Conservation (phyloP, 208 protist species). For the Crithidia expoeki region DNA sequence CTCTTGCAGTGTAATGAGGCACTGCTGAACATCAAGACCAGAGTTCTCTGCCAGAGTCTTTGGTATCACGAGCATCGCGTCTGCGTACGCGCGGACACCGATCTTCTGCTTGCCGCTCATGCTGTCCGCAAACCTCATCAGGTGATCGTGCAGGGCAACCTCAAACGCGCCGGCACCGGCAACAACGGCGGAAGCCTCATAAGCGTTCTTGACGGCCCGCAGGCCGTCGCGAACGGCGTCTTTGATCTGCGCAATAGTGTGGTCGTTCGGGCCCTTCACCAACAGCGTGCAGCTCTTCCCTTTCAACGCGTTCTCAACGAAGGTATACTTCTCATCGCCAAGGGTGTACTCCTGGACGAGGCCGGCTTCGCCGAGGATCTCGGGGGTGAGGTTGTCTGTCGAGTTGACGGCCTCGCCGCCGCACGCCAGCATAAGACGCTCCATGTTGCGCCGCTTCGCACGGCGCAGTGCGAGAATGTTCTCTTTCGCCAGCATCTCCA, state of each 20-base stretch:
- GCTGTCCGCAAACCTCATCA: constrained; percentile 91
- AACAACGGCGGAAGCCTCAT: constrained; percentile 95
- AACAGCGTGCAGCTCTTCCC: constrained; percentile 99
- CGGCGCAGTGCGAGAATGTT: constrained; percentile 98
- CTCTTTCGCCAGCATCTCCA: constrained; percentile 99
- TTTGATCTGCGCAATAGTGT: constrained; percentile 99
- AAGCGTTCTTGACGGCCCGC: constrained; percentile 98
- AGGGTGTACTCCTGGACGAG: constrained; percentile 98
- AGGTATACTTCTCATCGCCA: constrained; percentile 99
- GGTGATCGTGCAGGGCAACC: constrained; percentile 92
- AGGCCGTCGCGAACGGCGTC: constrained; percentile 99
- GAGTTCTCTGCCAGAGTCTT: constrained; percentile 99
- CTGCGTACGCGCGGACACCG: constrained; percentile 98
- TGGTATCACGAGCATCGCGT: constrained; percentile 98
- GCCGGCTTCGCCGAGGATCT: constrained; percentile 96
- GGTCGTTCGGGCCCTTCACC: constrained; percentile 99
- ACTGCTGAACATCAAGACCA: constrained; percentile 98
- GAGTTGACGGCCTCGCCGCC: constrained; percentile 98
- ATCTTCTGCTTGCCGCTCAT: constrained; percentile 94
- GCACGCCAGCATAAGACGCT: constrained; percentile 97
- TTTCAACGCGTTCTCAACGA: constrained; percentile 98
- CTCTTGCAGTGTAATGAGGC: constrained; percentile 96
- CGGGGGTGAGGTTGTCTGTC: constrained; percentile 96
- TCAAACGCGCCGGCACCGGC: constrained; percentile 99
- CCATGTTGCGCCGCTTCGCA: constrained; percentile 99